A percentile compares a stretch with the other conserved stretches of the same genome.
phyloP scores from a whole-genome alignment of 2,329 filamentous ascomycete species.

The Teratosphaeria viscida region DNA sequence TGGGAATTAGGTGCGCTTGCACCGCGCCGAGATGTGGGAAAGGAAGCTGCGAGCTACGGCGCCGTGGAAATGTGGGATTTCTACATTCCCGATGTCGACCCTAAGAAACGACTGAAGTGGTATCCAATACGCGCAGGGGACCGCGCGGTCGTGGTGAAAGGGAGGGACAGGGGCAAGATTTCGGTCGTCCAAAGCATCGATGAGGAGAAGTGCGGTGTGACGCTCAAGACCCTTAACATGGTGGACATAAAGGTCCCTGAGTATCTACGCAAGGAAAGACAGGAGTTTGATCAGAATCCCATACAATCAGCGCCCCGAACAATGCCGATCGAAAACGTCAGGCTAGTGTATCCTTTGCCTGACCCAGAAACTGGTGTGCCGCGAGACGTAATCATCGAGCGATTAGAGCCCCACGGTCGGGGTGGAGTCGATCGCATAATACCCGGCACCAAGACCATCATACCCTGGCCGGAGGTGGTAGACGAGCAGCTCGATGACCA shows the following conservation, averaged over 20 bases:
- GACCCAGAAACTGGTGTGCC: slow-evolving; percentile 54
- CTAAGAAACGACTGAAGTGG: slow-evolving; percentile 15
- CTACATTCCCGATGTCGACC: slow-evolving; percentile 17
- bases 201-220: slow-evolving; percentile 22
- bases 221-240: slow-evolving; percentile 31
- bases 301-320: slow-evolving; percentile 23
- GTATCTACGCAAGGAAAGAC: slow-evolving; percentile 32
- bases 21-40: slow-evolving; percentile 62
- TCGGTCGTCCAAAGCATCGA: slow-evolving; percentile 54
- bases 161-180: slow-evolving; percentile 74
- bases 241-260: slow-evolving; percentile 33
- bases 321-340: slow-evolving; percentile 56
- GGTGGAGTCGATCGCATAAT: slow-evolving; percentile 42
- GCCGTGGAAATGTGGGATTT: slow-evolving; percentile 25
- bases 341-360: slow-evolving; percentile 67
- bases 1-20: slow-evolving; percentile 70
- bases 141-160: slow-evolving; percentile 70
- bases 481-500: slow-evolving; percentile 41
- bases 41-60: slow-evolving; percentile 48
- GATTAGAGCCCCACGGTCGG: slow-evolving; percentile 43
- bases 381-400: slow-evolving; percentile 68
- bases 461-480: slow-evolving; percentile 62
- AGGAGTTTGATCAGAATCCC: slow-evolving; percentile 22
- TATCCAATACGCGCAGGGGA: slow-evolving; percentile 47
- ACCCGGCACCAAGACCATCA: slow-evolving; percentile 58